A percentile compares a stretch with the other conserved stretches of the same genome.
Conservation (phyloP, 345 rosid genomes). For the Schrenkiella parvula region DNA sequence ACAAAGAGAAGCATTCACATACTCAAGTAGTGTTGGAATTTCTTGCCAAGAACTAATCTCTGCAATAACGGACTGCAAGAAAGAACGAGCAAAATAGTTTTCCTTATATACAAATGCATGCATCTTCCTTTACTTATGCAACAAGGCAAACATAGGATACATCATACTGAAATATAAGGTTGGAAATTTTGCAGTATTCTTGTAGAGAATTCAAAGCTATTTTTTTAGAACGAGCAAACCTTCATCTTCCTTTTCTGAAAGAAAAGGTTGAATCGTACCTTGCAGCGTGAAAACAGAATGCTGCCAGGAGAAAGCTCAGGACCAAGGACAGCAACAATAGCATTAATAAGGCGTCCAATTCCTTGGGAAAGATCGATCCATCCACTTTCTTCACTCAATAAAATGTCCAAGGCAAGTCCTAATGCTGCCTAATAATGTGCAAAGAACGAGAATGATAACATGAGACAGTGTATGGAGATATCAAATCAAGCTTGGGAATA, state of each 20-base stretch:
- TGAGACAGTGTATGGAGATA: slow-evolving; percentile 9
- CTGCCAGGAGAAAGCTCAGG: slow-evolving; percentile 99
- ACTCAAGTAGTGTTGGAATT: slow-evolving; percentile 90
- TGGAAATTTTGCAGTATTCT: background rate
- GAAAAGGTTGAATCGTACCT: slow-evolving; percentile 44
- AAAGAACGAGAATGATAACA: slow-evolving; percentile 15
- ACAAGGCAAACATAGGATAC: slow-evolving; percentile 11
- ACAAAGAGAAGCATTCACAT: slow-evolving; percentile 32
- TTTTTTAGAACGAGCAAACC: background rate
- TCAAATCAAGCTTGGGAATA: slow-evolving; percentile 15
- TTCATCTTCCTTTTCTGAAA: slow-evolving; percentile 8
- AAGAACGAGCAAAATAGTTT: slow-evolving; percentile 12
- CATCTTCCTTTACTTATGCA: slow-evolving; percentile 3
- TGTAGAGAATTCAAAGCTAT: background rate
- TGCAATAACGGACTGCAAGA: slow-evolving; percentile 81
- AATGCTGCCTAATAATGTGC: slow-evolving; percentile 65
- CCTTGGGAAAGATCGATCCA: slow-evolving; percentile 87
- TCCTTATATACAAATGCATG: slow-evolving; percentile 1
- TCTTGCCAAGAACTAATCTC: slow-evolving; percentile 92
- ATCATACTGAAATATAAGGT: background rate
- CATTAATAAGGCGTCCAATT: slow-evolving; percentile 94
- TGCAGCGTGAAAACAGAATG: slow-evolving; percentile 97
- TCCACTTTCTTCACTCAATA: slow-evolving; percentile 90
- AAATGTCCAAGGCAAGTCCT: slow-evolving; percentile 90
- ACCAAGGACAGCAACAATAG: slow-evolving; percentile 95